These are phyloP conservation scores for Zymoseptoria pseudotritici DNA, from an alignment of 2,329 filamentous ascomycete genomes.

Conservation along the genomic window DNA sequence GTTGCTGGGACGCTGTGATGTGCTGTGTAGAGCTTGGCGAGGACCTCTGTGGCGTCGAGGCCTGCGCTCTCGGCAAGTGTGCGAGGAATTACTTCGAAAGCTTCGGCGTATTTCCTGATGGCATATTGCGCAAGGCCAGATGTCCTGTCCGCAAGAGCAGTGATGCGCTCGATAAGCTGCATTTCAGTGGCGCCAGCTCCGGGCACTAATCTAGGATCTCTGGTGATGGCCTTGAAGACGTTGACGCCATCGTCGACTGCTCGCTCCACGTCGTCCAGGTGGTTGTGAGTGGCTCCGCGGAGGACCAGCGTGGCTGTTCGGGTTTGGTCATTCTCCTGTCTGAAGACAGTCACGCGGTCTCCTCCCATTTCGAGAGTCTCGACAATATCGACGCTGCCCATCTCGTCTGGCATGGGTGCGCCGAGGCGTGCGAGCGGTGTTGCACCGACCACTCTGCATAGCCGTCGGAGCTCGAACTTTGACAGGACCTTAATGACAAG, in stretches of 20 bases:
- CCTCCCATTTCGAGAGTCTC: conserved; percentile 97
- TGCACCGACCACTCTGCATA: conserved; percentile 93
- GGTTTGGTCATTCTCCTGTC: conserved; percentile 88
- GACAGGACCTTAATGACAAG: conserved; percentile 93
- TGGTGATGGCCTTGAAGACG: conserved; percentile 95
- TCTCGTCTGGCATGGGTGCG: conserved; percentile 99
- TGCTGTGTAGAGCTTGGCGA: conserved; percentile 85
- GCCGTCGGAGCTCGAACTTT: conserved; percentile 91
- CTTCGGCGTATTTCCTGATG: conserved; percentile 94
- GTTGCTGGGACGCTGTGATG: conserved; percentile 43
- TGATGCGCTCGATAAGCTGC: conserved; percentile 87
- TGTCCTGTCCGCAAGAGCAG: conserved; percentile 83
- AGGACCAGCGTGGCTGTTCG: conserved; percentile 91
- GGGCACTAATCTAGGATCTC: conserved; percentile 82
- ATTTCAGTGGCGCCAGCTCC: conserved; percentile 92
- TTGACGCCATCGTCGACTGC: conserved; percentile 98
- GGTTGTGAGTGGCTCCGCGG: conserved; percentile 93
- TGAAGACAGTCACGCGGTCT: conserved; percentile 95
- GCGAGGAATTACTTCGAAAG: conserved; percentile 92
- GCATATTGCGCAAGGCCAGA: conserved; percentile 90
- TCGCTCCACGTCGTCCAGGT: conserved; percentile 92
- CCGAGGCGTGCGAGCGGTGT: conserved; percentile 93
- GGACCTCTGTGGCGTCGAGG: conserved; percentile 91
- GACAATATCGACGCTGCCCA: conserved; percentile 88
- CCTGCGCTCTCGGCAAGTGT: conserved; percentile 92